phyloP scores from a whole-genome alignment of 768 basidiomycete species.

The Suillus weaverae region DNA sequence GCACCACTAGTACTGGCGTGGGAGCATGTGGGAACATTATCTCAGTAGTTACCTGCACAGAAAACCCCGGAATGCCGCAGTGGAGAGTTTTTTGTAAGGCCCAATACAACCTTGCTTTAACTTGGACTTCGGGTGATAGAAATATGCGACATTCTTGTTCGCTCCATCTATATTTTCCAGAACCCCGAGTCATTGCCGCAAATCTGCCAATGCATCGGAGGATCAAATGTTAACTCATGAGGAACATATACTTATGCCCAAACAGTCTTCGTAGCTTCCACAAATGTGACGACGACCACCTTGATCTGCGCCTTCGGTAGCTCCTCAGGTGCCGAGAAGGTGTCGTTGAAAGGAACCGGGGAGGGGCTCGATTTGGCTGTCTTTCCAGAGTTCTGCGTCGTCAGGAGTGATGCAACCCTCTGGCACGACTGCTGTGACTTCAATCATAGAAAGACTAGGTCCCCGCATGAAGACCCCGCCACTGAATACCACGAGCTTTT shows the following conservation, averaged over 20 bases:
- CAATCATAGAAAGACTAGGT: constrained; percentile 66
- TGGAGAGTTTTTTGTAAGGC: neutral
- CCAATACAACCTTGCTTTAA: neutral
- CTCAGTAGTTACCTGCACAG: too few species aligned
- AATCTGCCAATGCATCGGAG: constrained; percentile 26
- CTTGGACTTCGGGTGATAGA: neutral
- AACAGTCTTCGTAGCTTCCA: constrained; percentile 49
- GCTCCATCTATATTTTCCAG: neutral
- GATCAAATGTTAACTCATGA: neutral
- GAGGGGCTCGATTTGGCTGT: constrained; percentile 70
- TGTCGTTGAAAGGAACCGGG: constrained; percentile 56
- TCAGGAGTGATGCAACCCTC: constrained; percentile 78
- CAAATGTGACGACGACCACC: constrained; percentile 60
- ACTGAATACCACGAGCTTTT: neutral
- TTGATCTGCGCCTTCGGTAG: constrained; percentile 57
- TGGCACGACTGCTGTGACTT: constrained; percentile 72
- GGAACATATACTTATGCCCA: too few species aligned
- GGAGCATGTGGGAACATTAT: neutral
- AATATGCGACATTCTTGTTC: neutral
- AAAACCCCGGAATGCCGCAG: too few species aligned
- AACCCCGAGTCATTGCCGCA: neutral
- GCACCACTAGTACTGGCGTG: too few species aligned
- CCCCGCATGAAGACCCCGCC: constrained; percentile 71
- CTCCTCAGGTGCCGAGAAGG: constrained; percentile 56
- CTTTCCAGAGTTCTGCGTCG: constrained; percentile 75